These are phyloP conservation scores for Hypoxylon sp. DNA, from an alignment of 2,329 filamentous ascomycete species.

Conservation along the genomic window DNA sequence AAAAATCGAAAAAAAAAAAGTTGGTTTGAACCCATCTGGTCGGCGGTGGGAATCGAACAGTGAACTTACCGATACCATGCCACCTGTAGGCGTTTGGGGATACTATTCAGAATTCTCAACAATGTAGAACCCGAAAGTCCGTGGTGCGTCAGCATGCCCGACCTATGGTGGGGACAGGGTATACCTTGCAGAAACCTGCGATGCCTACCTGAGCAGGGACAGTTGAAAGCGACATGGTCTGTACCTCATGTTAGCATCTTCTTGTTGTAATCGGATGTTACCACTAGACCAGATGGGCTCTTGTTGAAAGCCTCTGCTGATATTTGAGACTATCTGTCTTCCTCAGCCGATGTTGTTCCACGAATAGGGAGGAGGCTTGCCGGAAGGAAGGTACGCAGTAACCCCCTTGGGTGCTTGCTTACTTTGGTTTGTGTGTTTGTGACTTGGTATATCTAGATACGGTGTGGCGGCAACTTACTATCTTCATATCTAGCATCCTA, in stretches of 20 bases:
- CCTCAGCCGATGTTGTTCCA: not conserved
- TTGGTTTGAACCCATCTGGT: slow-evolving; percentile 19
- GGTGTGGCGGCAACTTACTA: not conserved
- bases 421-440: not conserved
- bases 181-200: slow-evolving; percentile 27
- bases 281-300: slow-evolving; percentile 28
- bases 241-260: slow-evolving; percentile 2
- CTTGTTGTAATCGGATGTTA: not conserved
- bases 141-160: slow-evolving; percentile 3
- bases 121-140: not conserved
- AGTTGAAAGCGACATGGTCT: slow-evolving; percentile 11
- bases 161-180: not conserved
- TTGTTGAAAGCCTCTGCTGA: not conserved
- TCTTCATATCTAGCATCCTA: too few relatives aligned
- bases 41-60: slow-evolving; percentile 14
- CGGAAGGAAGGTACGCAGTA: not conserved
- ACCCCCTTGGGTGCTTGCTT: not conserved
- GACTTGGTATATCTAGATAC: not conserved
- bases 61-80: slow-evolving; percentile 25
- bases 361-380: not conserved
- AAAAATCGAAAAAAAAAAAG: slow-evolving; percentile 8
- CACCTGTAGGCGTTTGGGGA: slow-evolving; percentile 18
- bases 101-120: slow-evolving; percentile 2
- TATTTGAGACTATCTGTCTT: not conserved
- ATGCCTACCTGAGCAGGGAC: slow-evolving; percentile 15